Base-by-base conservation (phyloP, 2,329 filamentous ascomycete species). In the Penicillium thymicola region DNA sequence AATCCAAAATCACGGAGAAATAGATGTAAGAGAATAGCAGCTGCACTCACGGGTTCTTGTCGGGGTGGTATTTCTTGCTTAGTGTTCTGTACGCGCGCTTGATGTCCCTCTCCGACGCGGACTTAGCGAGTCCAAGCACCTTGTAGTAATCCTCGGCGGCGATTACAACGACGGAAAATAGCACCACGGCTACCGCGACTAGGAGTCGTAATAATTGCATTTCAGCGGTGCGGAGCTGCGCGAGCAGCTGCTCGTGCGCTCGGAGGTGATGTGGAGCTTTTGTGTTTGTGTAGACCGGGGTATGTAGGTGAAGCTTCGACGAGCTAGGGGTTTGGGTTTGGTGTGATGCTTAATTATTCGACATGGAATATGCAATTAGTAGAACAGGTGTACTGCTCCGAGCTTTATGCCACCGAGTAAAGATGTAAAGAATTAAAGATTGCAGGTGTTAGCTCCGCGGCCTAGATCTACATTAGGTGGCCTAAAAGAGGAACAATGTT, bases 51-150 rank as follows among this genome's bases (percentile, higher is more conserved):
- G 93, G 92, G 68, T 97, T 97, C 83, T 99, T 99, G 76, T 99
- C 94, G 4, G 94, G 94, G 71, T 99, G 94, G 74, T 84, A 97
- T 74, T 95, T 96, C 76, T 97, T 97, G 79, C 90, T 95, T 11
- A 99, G 81, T 58, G 86, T 87, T 58, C 92, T 86, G 76, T 99
- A 99, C 23, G 94, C 92, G 44, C 89, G 89, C 76, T 99, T 99
- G 72, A 99, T 88, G 68, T 97, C 89, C 69, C 87, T 87, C 52
- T 96, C 92, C 45, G 85, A 87, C 16, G 93, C 93, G 58, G 87
- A 81, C 69, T 85, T 91, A 69, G 88, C 84, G 61, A 99, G 78
- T 53, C 89, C 91, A 27, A 99, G 85, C 57, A 96, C 78, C 86
- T 96, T 78, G 61, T 79, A 79, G 61, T 77, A 78, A 58, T 80